Evolutionary conservation across 805 yeast species (phyloP).

Genomic region (Cephaloascus fragrans): DNA sequence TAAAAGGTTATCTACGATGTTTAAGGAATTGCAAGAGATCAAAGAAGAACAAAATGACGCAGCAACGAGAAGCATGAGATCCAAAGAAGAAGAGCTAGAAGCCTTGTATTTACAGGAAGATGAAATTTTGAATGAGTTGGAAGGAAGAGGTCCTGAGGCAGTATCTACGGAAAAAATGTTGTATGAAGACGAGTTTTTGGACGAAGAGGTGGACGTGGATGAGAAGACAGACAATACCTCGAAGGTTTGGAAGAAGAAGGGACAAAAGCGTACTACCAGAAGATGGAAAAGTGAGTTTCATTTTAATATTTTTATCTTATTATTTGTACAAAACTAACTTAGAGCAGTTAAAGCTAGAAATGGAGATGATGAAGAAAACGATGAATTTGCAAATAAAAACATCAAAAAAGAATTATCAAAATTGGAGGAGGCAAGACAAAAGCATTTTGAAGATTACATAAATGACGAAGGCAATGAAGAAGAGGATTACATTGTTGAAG

Average conservation of each 20-base stretch:
- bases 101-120: neutral
- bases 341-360: constrained; percentile 30
- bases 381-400: constrained; percentile 23
- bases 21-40: constrained; percentile 33
- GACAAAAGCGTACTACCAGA: constrained; percentile 42
- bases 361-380: constrained; percentile 13
- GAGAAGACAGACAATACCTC: constrained; percentile 2
- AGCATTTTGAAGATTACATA: constrained; percentile 10
- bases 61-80: neutral
- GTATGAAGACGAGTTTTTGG: neutral
- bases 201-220: constrained; percentile 4
- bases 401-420: constrained; percentile 30
- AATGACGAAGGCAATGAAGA: constrained; percentile 8
- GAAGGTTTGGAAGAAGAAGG: constrained; percentile 16
- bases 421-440: constrained; percentile 20
- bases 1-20: constrained; percentile 32
- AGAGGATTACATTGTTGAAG: constrained; percentile 7
- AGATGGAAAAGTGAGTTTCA: constrained; percentile 24
- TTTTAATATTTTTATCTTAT: too few species aligned
- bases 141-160: neutral
- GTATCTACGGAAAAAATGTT: neutral
- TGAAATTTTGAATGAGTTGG: neutral
- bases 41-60: constrained; percentile 8
- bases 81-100: neutral
- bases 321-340: too few species aligned